Evolutionary conservation across 441 rosid species (phyloP), one percentile per base, ranked within the genome.

Genomic region (Jatropha multifida): DNA sequence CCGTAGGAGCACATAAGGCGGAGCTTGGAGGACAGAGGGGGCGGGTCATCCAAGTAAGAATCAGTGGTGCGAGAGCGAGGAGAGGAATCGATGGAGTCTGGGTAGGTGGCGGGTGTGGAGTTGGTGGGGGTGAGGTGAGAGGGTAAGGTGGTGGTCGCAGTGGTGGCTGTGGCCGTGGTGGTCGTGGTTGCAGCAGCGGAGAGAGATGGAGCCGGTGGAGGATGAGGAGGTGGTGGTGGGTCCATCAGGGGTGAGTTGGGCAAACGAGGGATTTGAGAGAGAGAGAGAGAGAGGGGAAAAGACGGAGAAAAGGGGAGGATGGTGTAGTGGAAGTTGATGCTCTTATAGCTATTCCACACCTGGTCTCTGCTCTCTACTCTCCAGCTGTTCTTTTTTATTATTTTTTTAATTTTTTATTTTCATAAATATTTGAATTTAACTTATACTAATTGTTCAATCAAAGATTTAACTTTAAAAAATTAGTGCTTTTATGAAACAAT

Each of bases 1-100:
- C 96, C 98, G 79, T 89, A 93, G 76, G 98, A 93, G 81, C 99
- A 93, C 98, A 95, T 95, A 74, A 95, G 91, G 7, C 99, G 96
- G 74, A 95, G 92, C 83, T 93, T 92, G n/a, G 95, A 74, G 17
- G 92, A 80, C 75, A 77, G 59, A 64, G 74, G 85, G 9, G 75
- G 83, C 55, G 83, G 87, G 63, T 90, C 97, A 40, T 92, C 97
- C 86, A 76, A 60, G 80, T 89, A 89, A 61, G 86, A 83, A 18
- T 92, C 96, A 66, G 90, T 85, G 84, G 86, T 85, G 68, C 97
- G 98, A 15, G 98, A 92, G 58, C 92, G 85, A 8, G 98, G 97
- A 13, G 97, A 87, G 41, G 97, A 94, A 55, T 93, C 94, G 8
- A 85, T 32, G 59, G 96, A 92, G 17, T 91, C 94, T 2, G 90